A percentile compares a stretch with the other conserved stretches of the same genome.
phyloP scores from a whole-genome alignment of 805 yeast genomes.

The Jamesozyma jinghongensis region DNA sequence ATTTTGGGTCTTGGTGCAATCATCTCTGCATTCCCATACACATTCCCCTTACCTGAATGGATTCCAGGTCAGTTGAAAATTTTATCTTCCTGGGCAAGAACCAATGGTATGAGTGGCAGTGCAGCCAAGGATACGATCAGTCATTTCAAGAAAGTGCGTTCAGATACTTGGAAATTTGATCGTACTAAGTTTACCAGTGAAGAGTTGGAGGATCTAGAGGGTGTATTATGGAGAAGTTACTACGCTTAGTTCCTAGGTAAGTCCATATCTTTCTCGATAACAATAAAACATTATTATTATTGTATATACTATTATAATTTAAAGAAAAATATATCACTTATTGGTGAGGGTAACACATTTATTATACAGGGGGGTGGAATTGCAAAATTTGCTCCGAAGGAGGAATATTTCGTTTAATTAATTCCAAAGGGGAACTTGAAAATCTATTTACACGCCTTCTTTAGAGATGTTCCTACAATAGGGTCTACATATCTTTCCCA shows the following conservation, averaged over 20 bases:
- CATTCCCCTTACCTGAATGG: conserved; percentile 89
- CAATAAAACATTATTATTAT: too few relatives aligned
- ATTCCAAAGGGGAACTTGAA: too few relatives aligned
- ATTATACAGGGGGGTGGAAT: too few relatives aligned
- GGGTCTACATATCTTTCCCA: too few relatives aligned
- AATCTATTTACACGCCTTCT: too few relatives aligned
- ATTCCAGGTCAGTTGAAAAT: conserved; percentile 62
- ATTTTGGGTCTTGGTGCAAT: conserved; percentile 83
- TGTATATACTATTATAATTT: too few relatives aligned
- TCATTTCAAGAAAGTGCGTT: conserved; percentile 81
- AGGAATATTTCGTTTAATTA: too few relatives aligned
- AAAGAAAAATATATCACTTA: too few relatives aligned
- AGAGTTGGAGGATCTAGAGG: conserved; percentile 85
- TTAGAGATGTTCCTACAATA: too few relatives aligned
- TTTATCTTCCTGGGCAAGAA: conserved; percentile 62
- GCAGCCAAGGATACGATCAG: conserved; percentile 76
- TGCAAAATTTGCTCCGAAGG: too few relatives aligned
- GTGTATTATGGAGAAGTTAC: conserved; percentile 87
- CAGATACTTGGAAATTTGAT: conserved; percentile 95
- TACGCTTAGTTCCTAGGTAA: conserved; percentile 44
- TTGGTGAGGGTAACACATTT: too few relatives aligned
- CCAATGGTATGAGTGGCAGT: conserved; percentile 71
- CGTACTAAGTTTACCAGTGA: conserved; percentile 61
- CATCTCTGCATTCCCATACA: conserved; percentile 81
- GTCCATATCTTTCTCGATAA: too few relatives aligned